phyloP scores from a whole-genome alignment of 2,329 filamentous ascomycete genomes.

The Phialophora verrucosa region DNA sequence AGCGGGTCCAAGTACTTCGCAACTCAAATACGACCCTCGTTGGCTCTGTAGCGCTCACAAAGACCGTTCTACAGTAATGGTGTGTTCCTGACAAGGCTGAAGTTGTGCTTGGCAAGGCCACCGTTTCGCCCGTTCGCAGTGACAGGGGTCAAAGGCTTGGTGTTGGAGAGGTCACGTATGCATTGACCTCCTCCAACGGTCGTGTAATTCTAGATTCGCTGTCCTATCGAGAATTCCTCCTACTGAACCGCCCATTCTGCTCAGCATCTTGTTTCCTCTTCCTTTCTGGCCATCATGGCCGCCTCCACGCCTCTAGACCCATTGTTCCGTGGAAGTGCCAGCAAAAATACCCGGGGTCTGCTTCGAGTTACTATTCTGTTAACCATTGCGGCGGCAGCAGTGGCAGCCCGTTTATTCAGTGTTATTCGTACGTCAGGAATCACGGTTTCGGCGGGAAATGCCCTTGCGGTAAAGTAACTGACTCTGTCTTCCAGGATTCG shows the following conservation, averaged over 20 bases:
- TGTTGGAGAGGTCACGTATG: conserved; percentile 16
- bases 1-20: not conserved
- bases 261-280: conserved; percentile 30
- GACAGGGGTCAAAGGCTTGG: conserved; percentile 5
- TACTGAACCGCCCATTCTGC: not conserved
- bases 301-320: conserved; percentile 53
- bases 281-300: conserved; percentile 52
- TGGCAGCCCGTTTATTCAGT: conserved; percentile 94
- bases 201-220: not conserved
- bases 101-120: not conserved
- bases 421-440: conserved; percentile 80
- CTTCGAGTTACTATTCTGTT: conserved; percentile 87
- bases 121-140: not conserved
- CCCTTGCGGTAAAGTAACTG: conserved; percentile 11
- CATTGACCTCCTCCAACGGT: conserved; percentile 13
- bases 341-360: conserved; percentile 80
- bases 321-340: conserved; percentile 78
- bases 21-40: not conserved
- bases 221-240: not conserved
- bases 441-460: not conserved
- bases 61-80: not conserved
- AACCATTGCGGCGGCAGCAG: conserved; percentile 87
- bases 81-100: not conserved
- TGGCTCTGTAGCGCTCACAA: not conserved
- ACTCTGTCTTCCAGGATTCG: conserved; percentile 69